These are phyloP conservation scores for Centrapalus pauciflorus DNA, from an alignment of 129 eudicot species.

Conservation along the genomic window DNA sequence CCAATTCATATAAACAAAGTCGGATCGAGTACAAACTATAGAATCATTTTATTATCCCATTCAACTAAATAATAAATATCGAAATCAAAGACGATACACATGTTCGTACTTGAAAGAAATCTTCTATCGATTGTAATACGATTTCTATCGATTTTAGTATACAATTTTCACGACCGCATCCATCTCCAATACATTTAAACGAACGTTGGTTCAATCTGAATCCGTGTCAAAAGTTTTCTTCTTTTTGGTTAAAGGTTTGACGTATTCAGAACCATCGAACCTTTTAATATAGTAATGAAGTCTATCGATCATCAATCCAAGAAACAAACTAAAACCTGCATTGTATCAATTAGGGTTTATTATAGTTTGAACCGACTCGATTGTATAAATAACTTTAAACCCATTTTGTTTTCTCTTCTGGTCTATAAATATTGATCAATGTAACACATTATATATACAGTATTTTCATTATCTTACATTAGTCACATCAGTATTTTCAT, in stretches of 20 bases:
- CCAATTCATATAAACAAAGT: neutral
- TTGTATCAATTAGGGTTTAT: neutral
- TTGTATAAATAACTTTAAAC: too few relatives aligned
- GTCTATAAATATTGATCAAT: too few relatives aligned
- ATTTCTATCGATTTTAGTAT: too few relatives aligned
- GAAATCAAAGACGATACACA: neutral
- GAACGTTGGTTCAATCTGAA: conserved; percentile 15
- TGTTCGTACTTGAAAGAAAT: neutral
- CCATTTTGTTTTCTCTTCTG: too few relatives aligned
- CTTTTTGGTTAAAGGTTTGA: neutral
- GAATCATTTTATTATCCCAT: neutral
- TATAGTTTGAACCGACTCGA: too few relatives aligned
- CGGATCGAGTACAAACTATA: too few relatives aligned
- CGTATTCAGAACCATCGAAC: conserved; percentile 13
- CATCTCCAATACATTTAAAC: too few relatives aligned
- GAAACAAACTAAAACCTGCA: conserved; percentile 68
- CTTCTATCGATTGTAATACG: neutral
- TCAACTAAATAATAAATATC: neutral
- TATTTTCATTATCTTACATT: too few relatives aligned
- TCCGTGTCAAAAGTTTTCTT: conserved; percentile 2
- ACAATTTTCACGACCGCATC: too few relatives aligned
- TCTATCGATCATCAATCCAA: conserved; percentile 71
- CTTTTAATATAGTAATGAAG: conserved; percentile 70
- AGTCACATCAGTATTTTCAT: neutral
- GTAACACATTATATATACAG: too few relatives aligned